These are phyloP conservation scores for Sideroxylon spinosum DNA, from an alignment of 179 eudicot species.

Conservation along the genomic window DNA sequence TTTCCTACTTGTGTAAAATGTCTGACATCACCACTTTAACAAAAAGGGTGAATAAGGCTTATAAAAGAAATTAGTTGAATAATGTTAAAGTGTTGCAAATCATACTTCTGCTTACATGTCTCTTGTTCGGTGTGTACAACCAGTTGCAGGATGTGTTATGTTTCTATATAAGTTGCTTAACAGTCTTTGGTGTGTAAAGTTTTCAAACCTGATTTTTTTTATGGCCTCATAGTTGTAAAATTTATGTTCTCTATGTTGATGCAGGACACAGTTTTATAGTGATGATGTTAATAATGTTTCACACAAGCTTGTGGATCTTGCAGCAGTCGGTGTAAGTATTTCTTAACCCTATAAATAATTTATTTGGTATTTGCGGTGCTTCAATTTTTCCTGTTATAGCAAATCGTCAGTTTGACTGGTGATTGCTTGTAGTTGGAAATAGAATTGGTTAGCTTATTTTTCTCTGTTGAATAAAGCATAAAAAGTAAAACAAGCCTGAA, in stretches of 20 bases:
- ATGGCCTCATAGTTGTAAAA: not conserved
- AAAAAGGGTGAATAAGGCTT: not conserved
- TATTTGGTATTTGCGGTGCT: not conserved
- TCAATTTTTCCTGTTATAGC: not conserved
- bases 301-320: slow-evolving; percentile 52
- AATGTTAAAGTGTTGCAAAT: not conserved
- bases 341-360: not conserved
- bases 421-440: not conserved
- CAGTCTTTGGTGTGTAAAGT: not conserved
- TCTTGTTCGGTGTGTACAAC: not conserved
- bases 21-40: not conserved
- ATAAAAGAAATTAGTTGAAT: not conserved
- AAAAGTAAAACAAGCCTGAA: too few relatives aligned
- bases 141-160: not conserved
- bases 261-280: slow-evolving; percentile 42
- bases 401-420: too few relatives aligned
- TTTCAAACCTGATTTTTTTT: not conserved
- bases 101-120: not conserved
- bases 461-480: too few relatives aligned
- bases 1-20: not conserved
- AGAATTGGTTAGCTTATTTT: not conserved
- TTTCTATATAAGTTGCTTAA: not conserved
- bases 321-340: slow-evolving; percentile 47
- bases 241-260: slow-evolving; percentile 10
- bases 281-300: slow-evolving; percentile 56